phyloP scores from a whole-genome alignment of 305 asterid species.

The Fraxinus platypoda region DNA sequence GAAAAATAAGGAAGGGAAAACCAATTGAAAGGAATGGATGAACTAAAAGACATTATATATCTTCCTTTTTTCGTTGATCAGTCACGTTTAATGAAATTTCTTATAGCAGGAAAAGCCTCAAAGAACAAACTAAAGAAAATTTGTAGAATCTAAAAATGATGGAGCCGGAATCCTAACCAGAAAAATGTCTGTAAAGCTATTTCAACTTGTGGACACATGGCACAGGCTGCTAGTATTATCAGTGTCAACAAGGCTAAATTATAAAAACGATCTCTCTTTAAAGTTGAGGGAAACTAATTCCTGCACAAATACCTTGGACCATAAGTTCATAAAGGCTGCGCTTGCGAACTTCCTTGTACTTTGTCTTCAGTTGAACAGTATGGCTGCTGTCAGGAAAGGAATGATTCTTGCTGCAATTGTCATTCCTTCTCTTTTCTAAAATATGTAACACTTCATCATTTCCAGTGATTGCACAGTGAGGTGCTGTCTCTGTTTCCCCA shows the following conservation, averaged over 20 bases:
- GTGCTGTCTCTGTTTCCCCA: conserved; percentile 30
- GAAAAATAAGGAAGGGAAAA: not conserved
- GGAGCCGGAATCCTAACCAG: not conserved
- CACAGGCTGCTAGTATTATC: not conserved
- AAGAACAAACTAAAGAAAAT: not conserved
- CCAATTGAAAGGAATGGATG: conserved; percentile 1
- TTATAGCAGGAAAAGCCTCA: not conserved
- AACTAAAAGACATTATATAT: not conserved
- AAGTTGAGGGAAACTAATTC: conserved; percentile 16
- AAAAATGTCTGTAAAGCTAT: conserved; percentile 7
- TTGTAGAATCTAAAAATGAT: not conserved
- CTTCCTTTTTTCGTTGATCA: not conserved
- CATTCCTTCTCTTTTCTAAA: conserved; percentile 31
- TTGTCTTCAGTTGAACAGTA: conserved; percentile 29
- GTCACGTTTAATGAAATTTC: not conserved
- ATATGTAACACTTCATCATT: conserved; percentile 27
- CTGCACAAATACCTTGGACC: conserved; percentile 37
- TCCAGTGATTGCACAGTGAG: conserved; percentile 29
- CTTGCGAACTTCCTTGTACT: conserved; percentile 44
- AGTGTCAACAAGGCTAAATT: not conserved
- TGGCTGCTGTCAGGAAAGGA: conserved; percentile 25
- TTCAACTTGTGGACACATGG: conserved; percentile 2
- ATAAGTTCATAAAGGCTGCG: conserved; percentile 53
- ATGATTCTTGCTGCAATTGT: conserved; percentile 19
- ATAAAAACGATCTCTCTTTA: not conserved